Evolutionary conservation across 768 basidiomycete species (phyloP), one percentile per base, ranked within the genome.

Genomic region (Mycena venus): DNA sequence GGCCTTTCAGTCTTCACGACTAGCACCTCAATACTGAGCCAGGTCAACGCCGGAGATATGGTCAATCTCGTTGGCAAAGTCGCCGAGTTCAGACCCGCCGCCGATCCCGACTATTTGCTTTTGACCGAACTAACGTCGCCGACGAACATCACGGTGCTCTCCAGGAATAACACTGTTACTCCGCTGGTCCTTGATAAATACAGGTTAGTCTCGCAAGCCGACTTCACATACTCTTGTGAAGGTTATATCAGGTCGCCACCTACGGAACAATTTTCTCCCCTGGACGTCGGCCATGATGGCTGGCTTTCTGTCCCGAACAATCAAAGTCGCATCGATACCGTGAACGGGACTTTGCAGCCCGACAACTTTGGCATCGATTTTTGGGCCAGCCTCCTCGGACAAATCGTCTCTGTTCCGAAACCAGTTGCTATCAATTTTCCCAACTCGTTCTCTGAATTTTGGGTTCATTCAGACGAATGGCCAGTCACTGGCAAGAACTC

Each of bases 311-410:
- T 88, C 1, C 91, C 91, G 14, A 90, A 88, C 78, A 91, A 92
- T 74, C 80, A 83, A 19, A 88, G 84, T 58, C 85, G 80, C 21
- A 78, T 91, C 32, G 86, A 89, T 63, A 75, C 76, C 2, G 83
- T 85, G 6, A 89, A 92, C 74, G 82, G 86, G 9, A 85, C 85
- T 7, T 79, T 91, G 44, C 85, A 86, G 63, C 91, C 91, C 2
- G 84, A 87, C 31, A 80, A 84, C 53, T 92, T 84, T 70, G 92
- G 91, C 9, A 78, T 92, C 38, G 91, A 92, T 78, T 92, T 93
- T 77, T 93, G 91, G 91, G 86, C 90, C 78, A 90, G 89, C 77
- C 84, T 93, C 12, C 89, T 91, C 72, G 90, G 91, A 3, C 87
- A 89, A 76, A 82, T 92, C 4, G 91, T 93, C 27, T 87, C 86